phyloP scores from a whole-genome alignment of 2,329 filamentous ascomycete species.

The Lecanicillium sp. region DNA sequence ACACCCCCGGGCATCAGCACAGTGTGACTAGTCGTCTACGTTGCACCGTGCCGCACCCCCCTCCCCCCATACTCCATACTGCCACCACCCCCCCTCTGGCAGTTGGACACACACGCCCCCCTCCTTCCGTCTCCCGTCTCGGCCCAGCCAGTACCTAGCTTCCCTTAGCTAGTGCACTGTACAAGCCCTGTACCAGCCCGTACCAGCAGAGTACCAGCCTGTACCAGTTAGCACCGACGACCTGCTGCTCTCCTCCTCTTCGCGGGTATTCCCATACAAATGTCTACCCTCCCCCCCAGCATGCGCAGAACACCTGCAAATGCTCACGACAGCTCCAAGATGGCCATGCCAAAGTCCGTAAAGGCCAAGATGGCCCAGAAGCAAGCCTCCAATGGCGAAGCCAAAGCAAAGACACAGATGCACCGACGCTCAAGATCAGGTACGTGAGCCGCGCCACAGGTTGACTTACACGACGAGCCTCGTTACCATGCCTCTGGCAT shows the following conservation, averaged over 20 bases:
- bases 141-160: conserved; percentile 3
- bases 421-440: conserved; percentile 92
- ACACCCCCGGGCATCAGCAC: neutral
- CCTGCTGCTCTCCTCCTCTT: neutral
- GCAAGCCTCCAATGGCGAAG: conserved; percentile 43
- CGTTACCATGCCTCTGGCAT: neutral
- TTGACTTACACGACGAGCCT: conserved; percentile 26
- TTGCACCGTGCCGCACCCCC: conserved; percentile 6
- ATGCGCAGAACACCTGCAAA: conserved; percentile 44
- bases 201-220: neutral
- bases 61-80: conserved; percentile 3
- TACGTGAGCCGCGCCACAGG: conserved; percentile 41
- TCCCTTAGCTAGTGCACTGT: conserved; percentile 1
- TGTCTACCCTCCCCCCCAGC: conserved; percentile 62
- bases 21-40: too few relatives aligned
- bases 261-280: conserved; percentile 43
- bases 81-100: neutral
- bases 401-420: conserved; percentile 75
- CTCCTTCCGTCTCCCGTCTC: conserved; percentile 1
- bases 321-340: conserved; percentile 43
- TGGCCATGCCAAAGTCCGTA: conserved; percentile 54
- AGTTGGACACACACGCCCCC: conserved; percentile 3
- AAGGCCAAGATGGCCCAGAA: conserved; percentile 56
- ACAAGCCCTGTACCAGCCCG: conserved; percentile 5
- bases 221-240: neutral